phyloP scores from a whole-genome alignment of 176 grass and related monocot genomes.

The Phyllostachys edulis region DNA sequence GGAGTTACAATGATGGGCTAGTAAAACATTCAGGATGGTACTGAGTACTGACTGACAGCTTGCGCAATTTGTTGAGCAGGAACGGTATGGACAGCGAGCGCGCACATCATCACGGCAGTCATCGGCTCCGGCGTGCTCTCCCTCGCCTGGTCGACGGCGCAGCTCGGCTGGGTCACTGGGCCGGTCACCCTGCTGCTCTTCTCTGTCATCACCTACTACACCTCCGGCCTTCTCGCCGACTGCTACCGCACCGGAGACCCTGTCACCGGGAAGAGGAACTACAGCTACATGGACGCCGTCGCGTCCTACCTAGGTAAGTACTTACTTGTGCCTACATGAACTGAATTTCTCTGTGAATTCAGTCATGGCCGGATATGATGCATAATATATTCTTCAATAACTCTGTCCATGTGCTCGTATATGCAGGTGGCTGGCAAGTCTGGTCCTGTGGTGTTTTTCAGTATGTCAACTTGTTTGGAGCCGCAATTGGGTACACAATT shows the following conservation, averaged over 20 bases:
- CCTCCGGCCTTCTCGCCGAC: constrained; percentile 76
- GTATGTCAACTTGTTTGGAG: constrained; percentile 77
- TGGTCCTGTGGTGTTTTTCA: constrained; percentile 76
- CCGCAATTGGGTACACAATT: constrained; percentile 79
- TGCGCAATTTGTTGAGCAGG: constrained; percentile 37
- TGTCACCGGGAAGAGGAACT: constrained; percentile 60
- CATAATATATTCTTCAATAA: neutral
- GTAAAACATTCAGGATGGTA: neutral
- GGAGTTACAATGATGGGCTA: neutral
- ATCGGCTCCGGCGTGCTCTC: constrained; percentile 96
- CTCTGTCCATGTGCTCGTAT: neutral
- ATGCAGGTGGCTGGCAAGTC: constrained; percentile 62
- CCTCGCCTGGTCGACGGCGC: constrained; percentile 79
- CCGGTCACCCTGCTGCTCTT: constrained; percentile 60
- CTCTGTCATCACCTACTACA: constrained; percentile 78
- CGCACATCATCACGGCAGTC: constrained; percentile 92
- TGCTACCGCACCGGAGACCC: constrained; percentile 75
- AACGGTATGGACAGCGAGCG: constrained; percentile 79
- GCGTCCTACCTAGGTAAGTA: constrained; percentile 62
- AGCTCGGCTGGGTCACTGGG: constrained; percentile 80
- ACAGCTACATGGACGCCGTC: constrained; percentile 82
- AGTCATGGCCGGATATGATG: neutral
- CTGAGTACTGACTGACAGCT: neutral
- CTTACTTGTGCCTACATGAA: neutral
- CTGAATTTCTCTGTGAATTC: constrained; percentile 17